phyloP scores from a whole-genome alignment of 1,139 yeast species.

The Lodderomyces theae region DNA sequence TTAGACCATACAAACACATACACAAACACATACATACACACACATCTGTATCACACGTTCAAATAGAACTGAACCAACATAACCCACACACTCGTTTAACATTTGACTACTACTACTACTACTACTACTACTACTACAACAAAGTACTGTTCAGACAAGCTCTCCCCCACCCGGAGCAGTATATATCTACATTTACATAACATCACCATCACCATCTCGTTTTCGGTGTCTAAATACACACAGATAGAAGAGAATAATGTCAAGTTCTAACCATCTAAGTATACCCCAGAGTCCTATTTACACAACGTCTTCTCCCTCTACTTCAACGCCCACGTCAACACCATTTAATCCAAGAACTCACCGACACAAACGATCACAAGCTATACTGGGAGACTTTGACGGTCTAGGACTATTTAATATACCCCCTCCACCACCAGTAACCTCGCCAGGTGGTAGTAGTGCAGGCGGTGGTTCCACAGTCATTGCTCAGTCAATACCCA shows the following conservation, averaged over 20 bases:
- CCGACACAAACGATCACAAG: conserved; percentile 68
- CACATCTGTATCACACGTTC: too few species aligned
- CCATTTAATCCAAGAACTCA: conserved; percentile 44
- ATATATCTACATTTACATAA: too few species aligned
- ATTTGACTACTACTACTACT: too few species aligned
- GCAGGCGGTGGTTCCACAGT: not conserved
- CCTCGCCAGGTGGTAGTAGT: conserved; percentile 2
- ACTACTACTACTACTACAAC: too few species aligned
- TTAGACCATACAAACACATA: too few species aligned
- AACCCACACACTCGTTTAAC: too few species aligned
- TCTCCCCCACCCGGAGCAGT: too few species aligned
- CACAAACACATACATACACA: too few species aligned
- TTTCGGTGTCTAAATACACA: too few species aligned
- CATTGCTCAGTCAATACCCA: conserved; percentile 5
- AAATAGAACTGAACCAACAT: too few species aligned
- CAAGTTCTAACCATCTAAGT: conserved; percentile 4
- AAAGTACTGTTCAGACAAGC: too few species aligned
- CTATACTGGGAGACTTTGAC: conserved; percentile 73
- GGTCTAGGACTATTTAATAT: conserved; percentile 38
- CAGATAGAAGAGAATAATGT: not conserved
- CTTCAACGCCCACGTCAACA: conserved; percentile 8
- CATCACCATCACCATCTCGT: too few species aligned
- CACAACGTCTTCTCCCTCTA: not conserved
- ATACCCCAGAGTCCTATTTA: conserved; percentile 2
- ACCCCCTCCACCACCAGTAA: conserved; percentile 14